Conservation (phyloP, 116 monocot species). For the Iris pallida region DNA sequence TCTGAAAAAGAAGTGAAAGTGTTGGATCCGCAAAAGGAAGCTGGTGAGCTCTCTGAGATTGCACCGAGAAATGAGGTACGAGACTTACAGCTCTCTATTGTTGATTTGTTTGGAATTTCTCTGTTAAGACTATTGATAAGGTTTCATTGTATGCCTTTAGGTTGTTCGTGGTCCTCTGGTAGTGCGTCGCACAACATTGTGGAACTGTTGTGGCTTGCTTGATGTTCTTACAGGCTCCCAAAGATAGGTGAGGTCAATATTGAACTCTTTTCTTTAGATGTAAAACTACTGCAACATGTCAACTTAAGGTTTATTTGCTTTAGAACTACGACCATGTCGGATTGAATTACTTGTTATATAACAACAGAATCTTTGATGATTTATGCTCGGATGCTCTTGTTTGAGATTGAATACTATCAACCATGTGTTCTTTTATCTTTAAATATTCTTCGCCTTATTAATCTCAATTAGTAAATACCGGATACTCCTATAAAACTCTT, state of each 20-base stretch:
- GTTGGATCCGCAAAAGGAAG: not conserved
- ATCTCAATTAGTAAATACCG: too few relatives aligned
- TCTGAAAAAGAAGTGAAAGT: not conserved
- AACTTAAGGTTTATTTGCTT: too few relatives aligned
- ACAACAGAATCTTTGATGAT: too few relatives aligned
- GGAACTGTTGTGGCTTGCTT: constrained; percentile 28
- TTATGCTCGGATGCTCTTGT: too few relatives aligned
- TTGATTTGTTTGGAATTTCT: not conserved
- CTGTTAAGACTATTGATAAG: not conserved
- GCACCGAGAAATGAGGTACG: not conserved
- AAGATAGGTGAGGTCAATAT: constrained; percentile 3
- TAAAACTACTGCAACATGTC: too few relatives aligned
- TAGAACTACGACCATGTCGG: too few relatives aligned
- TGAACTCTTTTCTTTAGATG: not conserved
- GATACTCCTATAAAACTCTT: too few relatives aligned
- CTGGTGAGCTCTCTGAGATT: not conserved
- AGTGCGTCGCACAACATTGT: constrained; percentile 6
- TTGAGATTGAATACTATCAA: too few relatives aligned
- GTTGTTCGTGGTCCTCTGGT: not conserved
- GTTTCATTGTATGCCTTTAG: constrained; percentile 5
- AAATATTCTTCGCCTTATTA: too few relatives aligned
- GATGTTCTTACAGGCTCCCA: constrained; percentile 9
- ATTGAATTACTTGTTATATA: too few relatives aligned
- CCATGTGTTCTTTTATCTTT: too few relatives aligned
- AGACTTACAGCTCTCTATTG: not conserved